Base-by-base conservation (phyloP, 1,284 basidiomycete genomes). In the Fereydounia khargensis region DNA sequence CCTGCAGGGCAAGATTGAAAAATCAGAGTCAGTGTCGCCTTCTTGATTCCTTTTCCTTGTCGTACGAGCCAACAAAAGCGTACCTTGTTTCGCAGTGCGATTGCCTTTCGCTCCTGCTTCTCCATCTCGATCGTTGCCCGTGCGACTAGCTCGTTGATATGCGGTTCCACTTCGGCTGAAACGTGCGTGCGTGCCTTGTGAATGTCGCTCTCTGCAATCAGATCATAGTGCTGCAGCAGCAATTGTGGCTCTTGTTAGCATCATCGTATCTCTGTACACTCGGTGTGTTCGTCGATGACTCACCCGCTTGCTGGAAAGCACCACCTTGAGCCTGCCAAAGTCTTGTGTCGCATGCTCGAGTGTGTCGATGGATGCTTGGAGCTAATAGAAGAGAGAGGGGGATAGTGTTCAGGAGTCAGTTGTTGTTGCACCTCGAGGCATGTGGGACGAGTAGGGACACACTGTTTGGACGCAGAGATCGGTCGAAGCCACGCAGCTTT, bases 281-380 rank as follows among this genome's bases (percentile, higher is more conserved):
- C 25, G n/a, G 25, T 28, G 25, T 28, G 8, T 8, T 9, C n/a
- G 8, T n/a, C 8, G 25, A 8, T 28, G 25, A 52, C 56, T 35
- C 43, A 59, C 56, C 17, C 49, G 43, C 16, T 46, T 52, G 2
- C 45, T 52, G 21, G 55, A 56, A 41, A 61, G 52, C 9, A 61
- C 58, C 3, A 52, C 55, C 45, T 56, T 56, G 19, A 61, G 37
- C 11, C 58, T 47, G 9, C 52, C 52, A 34, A 56, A 52, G n/a
- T 61, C 58, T 21, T 61, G 52, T 16, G 51, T 49, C 13, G 52
- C 58, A 35, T 47, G 55, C 9, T 47, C 47, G 14, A 61, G 38
- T 19, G 44, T 49, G 6, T 48, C 49, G 23, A 47, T 56, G 23
- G 58, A 48, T 13, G 55, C 52, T 24, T 46, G 45, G 48, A 61